Conservation (phyloP, 1,284 basidiomycete species). For the Laetiporus sulphureus region DNA sequence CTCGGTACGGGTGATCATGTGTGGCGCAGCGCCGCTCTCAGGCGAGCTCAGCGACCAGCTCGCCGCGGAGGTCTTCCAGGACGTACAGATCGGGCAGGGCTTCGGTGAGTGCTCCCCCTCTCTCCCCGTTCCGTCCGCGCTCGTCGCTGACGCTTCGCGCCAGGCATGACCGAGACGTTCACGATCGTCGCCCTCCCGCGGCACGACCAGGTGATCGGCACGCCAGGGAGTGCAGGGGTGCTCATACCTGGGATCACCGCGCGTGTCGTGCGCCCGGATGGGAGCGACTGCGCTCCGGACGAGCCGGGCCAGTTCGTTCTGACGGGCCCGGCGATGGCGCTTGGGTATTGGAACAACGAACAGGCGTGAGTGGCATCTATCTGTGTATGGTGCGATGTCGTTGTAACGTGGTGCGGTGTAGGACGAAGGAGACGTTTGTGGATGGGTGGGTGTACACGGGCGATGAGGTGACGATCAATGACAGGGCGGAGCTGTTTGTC, state of each 20-base stretch:
- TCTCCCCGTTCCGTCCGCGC: not conserved
- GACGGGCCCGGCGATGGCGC: constrained; percentile 33
- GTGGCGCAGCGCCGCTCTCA: constrained; percentile 71
- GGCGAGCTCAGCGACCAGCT: constrained; percentile 54
- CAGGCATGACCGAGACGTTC: constrained; percentile 39
- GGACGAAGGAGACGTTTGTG: constrained; percentile 37
- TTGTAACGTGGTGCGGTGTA: constrained; percentile 9
- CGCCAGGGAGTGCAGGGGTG: constrained; percentile 30
- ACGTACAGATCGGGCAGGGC: constrained; percentile 57
- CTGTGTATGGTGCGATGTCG: not conserved
- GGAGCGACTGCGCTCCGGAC: constrained; percentile 28
- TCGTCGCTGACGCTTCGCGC: not conserved
- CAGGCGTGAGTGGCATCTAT: constrained; percentile 29
- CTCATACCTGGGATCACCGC: constrained; percentile 33
- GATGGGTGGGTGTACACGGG: constrained; percentile 40
- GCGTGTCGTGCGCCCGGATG: constrained; percentile 36
- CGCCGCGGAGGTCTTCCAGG: constrained; percentile 46
- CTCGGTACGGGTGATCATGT: constrained; percentile 50
- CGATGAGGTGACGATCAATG: constrained; percentile 35
- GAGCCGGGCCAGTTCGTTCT: constrained; percentile 39
- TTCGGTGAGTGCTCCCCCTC: constrained; percentile 37
- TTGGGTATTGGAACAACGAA: constrained; percentile 34
- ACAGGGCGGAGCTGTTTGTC: no score
- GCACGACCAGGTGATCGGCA: constrained; percentile 17
- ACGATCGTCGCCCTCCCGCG: constrained; percentile 35